Base-by-base conservation (phyloP, 164 flowering plant species). In the Malania oleifera region DNA sequence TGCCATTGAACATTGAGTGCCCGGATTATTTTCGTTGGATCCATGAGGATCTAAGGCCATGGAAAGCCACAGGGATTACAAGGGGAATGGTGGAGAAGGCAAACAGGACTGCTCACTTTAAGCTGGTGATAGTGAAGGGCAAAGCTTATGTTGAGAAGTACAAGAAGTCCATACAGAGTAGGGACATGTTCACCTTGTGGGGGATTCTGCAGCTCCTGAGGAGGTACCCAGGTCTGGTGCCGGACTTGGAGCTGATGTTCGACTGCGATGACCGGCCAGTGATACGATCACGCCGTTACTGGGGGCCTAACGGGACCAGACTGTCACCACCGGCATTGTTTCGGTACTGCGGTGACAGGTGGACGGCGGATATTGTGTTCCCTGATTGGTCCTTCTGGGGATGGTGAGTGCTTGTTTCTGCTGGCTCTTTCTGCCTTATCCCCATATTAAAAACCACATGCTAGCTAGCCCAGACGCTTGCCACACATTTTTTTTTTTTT, bases 311-410 rank as follows among this genome's bases (percentile, higher is more conserved):
- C 37, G 2, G 35, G 14, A 29, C 47, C n/a, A 47, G 52, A 11
- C n/a, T n/a, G n/a, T n/a, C n/a, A n/a, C 70, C 70, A 8, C 74
- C 74, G 23, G 70, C 70, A 28, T 9, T 70, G 55, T 70, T 70
- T 31, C 74, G 69, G 9, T 70, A 70, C 64, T 66, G 70, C 7
- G 67, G 67, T 2, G 67, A 70, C 27, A 10, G 41, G 12, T 41
- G 37, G 43, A 62, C 67, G 1, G 9, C 26, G 57, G 74, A 70
- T 34, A 49, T 66, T 20, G 73, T 70, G 14, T 70, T 70, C 48
- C 73, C 73, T 24, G 73, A 70, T 50, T 70, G 73, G 69, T 65
- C 69, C 63, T 70, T 70, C 70, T 70, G 70, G 73, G 73, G 73
- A 9, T 69, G 73, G 73, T 69, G 60, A 15, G 58, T 43, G 18